Percentiles rank a stretch among this genome's conserved stretches.
phyloP scores from a whole-genome alignment of 176 grass and related monocot genomes.

The Raddia guianensis region DNA sequence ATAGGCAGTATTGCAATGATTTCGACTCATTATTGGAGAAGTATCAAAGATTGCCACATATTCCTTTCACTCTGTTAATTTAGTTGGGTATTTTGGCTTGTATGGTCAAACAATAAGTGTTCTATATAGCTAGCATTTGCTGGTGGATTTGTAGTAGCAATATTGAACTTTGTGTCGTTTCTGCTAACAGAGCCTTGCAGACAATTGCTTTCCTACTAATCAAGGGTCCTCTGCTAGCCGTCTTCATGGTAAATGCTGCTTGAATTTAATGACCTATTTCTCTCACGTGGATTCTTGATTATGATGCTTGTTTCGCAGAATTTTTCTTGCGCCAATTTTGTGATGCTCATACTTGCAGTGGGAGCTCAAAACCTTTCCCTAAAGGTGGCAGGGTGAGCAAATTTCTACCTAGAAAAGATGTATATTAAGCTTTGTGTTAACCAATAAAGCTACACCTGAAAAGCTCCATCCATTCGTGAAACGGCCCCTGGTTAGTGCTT shows the following conservation, averaged over 20 bases:
- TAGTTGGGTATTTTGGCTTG: neutral
- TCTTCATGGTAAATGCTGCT: slow-evolving; percentile 77
- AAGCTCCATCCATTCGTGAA: neutral
- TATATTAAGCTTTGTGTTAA: slow-evolving; percentile 14
- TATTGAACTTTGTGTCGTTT: slow-evolving; percentile 31
- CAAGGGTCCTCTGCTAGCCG: slow-evolving; percentile 69
- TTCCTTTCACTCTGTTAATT: neutral
- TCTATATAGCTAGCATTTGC: slow-evolving; percentile 24
- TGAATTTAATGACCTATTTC: slow-evolving; percentile 30
- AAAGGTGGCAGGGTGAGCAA: slow-evolving; percentile 85
- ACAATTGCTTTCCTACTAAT: slow-evolving; percentile 94
- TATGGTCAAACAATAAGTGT: slow-evolving; percentile 31
- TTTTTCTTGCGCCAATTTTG: slow-evolving; percentile 97
- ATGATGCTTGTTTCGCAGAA: slow-evolving; percentile 60
- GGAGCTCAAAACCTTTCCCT: slow-evolving; percentile 72
- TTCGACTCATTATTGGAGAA: neutral
- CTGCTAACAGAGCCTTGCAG: slow-evolving; percentile 76
- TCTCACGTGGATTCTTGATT: slow-evolving; percentile 30
- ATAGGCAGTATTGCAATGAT: slow-evolving; percentile 13
- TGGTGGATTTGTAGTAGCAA: neutral
- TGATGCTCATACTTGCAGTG: slow-evolving; percentile 83
- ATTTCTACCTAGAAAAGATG: neutral
- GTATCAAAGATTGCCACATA: neutral
- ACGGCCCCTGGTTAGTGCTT: too few relatives aligned
- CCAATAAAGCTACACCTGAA: slow-evolving; percentile 9